Evolutionary conservation across 2,329 filamentous ascomycete species (phyloP), one percentile per base, ranked within the genome.

Genomic region (Colletotrichum sp.): DNA sequence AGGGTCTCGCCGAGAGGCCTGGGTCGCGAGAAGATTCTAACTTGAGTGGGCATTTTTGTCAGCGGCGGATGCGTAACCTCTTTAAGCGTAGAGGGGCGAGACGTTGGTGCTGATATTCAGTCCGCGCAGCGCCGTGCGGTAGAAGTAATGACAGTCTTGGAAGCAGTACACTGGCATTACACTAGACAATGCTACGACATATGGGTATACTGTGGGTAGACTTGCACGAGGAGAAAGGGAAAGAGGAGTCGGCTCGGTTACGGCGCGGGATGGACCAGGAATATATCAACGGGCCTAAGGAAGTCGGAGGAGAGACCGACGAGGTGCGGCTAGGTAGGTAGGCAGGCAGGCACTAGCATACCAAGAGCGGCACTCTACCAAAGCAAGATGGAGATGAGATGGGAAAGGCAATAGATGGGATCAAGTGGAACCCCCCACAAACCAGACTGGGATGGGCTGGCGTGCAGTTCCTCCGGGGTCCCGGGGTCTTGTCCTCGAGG

Each of bases 101-200:
- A 98, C 92, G 82, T 88, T 91, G 81, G 95, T 98, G 87, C 92
- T 91, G 81, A 98, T 93, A 83, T 94, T 96, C 81, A 98, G 89
- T 83, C 96, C 93, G 89, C 95, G 95, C 87, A 98, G 88, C 83
- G 95, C 94, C 85, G 93, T 98, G 89, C 95, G 95, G 89, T 95
- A 97, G 87, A 98, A 98, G 87, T 98, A 98, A 85, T 98, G 95
- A 82, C 95, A 98, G 86, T 98, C 94, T 89, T 97, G 93, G 74
- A 95, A 88, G 85, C 89, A 98, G 85, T 95, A 96, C 81, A 90
- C 86, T 89, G 94, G 94, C 95, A 98, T 98, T 88, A 90, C 88
- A 90, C 86, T 87, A 79, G 83, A 81, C 70, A 76, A 79, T 71
- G 39, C 44, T 72, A 69, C 60, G 26, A 44, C 64, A 71, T 72